These are phyloP conservation scores for Myrica gale DNA, from an alignment of 306 rosid species.

Conservation along the genomic window DNA sequence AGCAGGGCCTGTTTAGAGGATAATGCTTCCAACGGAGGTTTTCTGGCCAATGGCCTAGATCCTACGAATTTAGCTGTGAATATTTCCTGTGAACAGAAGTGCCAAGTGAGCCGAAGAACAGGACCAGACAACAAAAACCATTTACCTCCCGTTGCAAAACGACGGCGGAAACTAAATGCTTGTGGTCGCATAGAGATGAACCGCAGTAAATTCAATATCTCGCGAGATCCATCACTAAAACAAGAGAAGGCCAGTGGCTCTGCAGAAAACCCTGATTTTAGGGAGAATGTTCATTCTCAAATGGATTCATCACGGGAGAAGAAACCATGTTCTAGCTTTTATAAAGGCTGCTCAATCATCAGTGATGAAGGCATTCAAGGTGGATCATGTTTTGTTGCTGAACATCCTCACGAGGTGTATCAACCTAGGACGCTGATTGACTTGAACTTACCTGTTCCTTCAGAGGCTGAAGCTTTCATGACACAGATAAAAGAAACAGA, in stretches of 20 bases:
- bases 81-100: conserved; percentile 33
- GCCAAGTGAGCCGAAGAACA: conserved; percentile 34
- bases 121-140: conserved; percentile 35
- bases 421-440: conserved; percentile 52
- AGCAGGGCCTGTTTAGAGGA: conserved; percentile 32
- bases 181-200: conserved; percentile 42
- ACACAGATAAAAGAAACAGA: conserved; percentile 32
- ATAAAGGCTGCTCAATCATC: conserved; percentile 34
- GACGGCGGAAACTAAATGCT: conserved; percentile 47
- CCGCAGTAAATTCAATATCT: conserved; percentile 27
- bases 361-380: conserved; percentile 32
- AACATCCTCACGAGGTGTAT: conserved; percentile 45
- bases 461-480: conserved; percentile 48
- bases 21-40: conserved; percentile 40
- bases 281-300: conserved; percentile 30
- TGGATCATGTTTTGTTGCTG: conserved; percentile 31
- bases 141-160: conserved; percentile 38
- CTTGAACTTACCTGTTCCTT: conserved; percentile 59
- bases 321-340: conserved; percentile 34
- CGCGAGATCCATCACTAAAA: conserved; percentile 36
- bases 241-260: conserved; percentile 45
- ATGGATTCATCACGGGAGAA: conserved; percentile 33
- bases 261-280: conserved; percentile 31
- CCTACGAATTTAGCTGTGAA: conserved; percentile 27
- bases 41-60: conserved; percentile 28